Base-by-base conservation (phyloP, 106 monocot species). In the Apostasia shenzhenica region DNA sequence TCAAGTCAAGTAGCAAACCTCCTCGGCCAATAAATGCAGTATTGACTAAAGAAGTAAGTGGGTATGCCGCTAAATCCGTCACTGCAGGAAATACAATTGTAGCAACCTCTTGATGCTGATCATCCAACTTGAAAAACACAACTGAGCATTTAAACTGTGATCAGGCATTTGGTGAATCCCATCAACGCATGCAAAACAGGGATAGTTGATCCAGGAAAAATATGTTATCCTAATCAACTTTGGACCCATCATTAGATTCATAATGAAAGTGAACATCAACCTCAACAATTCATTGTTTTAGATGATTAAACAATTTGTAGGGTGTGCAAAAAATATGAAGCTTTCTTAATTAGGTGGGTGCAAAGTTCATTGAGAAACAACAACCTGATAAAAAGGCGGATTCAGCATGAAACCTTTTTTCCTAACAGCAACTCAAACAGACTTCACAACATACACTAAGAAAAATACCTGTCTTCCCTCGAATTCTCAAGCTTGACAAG, bases 31-130 rank as follows among this genome's bases (percentile, higher is more conserved):
- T 79, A 65, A 94, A 87, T 43, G 91, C 94, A 6, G 94, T 94
- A 73, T 94, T 91, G 5, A 91, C 67, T 1, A 94, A 73, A 70
- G 94, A 94, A 73, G 94, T 91, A 71, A 94, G 76, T 12, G 94
- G 94, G 69, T 94, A 88, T 48, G 91, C 94, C 45, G 91, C 91
- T 54, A 94, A 75, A 61, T 88, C 94, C 61, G 91, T 67, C 41
- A 91, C 80, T 12, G 91, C 94, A 5, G 94, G 94, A 38, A 94
- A 66, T 26, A 88, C 80, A 41, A 94, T 85, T 44, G 77, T 37
- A 54, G 81, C 39, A 55, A 94, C 74, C 77, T 94, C 94, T 41
- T 38, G 58, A 2, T 91, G 91, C 49, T 91, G 77, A 48, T 88
- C 88, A 73, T 94, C 94, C 71, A 85, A 59, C 79, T 81, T 91